Evolutionary conservation across 2,329 filamentous ascomycete genomes (phyloP).

Genomic region (Myotisia sp.): DNA sequence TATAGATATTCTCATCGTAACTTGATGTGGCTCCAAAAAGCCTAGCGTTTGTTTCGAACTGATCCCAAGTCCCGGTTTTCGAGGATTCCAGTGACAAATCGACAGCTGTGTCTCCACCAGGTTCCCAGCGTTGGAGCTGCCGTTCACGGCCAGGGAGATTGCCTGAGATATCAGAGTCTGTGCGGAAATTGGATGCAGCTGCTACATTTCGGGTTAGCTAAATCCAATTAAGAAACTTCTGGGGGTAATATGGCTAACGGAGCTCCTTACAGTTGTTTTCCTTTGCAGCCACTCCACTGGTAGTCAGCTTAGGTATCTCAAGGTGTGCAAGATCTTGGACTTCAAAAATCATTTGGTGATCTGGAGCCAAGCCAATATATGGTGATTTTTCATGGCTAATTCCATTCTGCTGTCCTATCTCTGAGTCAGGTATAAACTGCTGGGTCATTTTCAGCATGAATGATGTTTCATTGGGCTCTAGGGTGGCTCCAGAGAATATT

Average conservation of each 20-base stretch:
- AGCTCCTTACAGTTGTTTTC: slow-evolving; percentile 42
- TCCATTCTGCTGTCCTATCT: slow-evolving; percentile 28
- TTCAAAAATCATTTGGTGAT: slow-evolving; percentile 46
- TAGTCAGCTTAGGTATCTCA: slow-evolving; percentile 38
- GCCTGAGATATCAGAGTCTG: slow-evolving; percentile 77
- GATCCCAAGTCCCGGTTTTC: slow-evolving; percentile 58
- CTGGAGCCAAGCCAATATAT: slow-evolving; percentile 31
- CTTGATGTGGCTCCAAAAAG: slow-evolving; percentile 78
- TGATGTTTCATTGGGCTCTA: slow-evolving; percentile 39
- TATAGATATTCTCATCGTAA: slow-evolving; percentile 92
- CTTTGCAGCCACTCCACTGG: slow-evolving; percentile 38
- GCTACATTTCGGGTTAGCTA: too few relatives aligned
- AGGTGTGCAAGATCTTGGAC: slow-evolving; percentile 47
- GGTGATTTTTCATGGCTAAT: slow-evolving; percentile 25
- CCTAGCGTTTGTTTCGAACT: slow-evolving; percentile 79
- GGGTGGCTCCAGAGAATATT: slow-evolving; percentile 43
- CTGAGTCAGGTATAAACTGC: slow-evolving; percentile 23
- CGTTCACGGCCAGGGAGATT: slow-evolving; percentile 56
- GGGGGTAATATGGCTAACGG: too few relatives aligned
- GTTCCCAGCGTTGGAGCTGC: slow-evolving; percentile 67
- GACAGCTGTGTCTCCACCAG: slow-evolving; percentile 45
- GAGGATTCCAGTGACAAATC: slow-evolving; percentile 59
- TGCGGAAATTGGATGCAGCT: slow-evolving; percentile 57
- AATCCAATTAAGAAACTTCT: neutral
- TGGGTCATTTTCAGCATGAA: slow-evolving; percentile 54